Evolutionary conservation across 345 rosid species (phyloP).

Genomic region (Litchi chinensis): DNA sequence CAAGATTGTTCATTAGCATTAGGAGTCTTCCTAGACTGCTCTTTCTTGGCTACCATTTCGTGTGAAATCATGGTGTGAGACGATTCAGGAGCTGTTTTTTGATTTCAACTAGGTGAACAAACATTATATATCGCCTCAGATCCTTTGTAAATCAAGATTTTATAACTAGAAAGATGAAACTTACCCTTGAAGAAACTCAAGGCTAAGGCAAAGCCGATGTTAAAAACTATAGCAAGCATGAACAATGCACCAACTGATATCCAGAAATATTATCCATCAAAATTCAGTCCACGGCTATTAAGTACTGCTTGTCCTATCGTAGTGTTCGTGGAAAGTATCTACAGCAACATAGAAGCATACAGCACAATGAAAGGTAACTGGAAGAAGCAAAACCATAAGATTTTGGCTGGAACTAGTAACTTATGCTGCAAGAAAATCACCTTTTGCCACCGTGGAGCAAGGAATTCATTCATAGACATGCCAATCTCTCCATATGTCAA

Average conservation of each 20-base stretch:
- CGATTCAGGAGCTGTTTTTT: conserved; percentile 64
- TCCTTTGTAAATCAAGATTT: too few species aligned
- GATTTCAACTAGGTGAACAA: neutral
- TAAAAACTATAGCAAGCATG: conserved; percentile 58
- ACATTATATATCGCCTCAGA: too few species aligned
- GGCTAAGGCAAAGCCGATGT: conserved; percentile 61
- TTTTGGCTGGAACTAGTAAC: too few species aligned
- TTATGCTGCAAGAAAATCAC: conserved; percentile 26
- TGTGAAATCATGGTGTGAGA: conserved; percentile 68
- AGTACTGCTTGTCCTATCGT: conserved; percentile 60
- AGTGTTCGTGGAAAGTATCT: conserved; percentile 42
- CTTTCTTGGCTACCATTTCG: conserved; percentile 48
- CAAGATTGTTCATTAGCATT: conserved; percentile 5
- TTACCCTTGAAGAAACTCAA: conserved; percentile 69
- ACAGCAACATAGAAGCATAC: neutral
- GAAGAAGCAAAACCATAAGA: too few species aligned
- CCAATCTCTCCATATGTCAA: conserved; percentile 70
- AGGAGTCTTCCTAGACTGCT: conserved; percentile 7
- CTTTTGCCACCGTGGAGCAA: conserved; percentile 74
- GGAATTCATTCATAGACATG: conserved; percentile 64
- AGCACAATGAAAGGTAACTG: neutral
- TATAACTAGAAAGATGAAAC: conserved; percentile 20
- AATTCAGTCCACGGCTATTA: conserved; percentile 64
- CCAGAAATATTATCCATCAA: conserved; percentile 56
- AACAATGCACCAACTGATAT: conserved; percentile 60